These are phyloP conservation scores for Drosera capensis DNA, from an alignment of 148 eudicot genomes.

Conservation along the genomic window DNA sequence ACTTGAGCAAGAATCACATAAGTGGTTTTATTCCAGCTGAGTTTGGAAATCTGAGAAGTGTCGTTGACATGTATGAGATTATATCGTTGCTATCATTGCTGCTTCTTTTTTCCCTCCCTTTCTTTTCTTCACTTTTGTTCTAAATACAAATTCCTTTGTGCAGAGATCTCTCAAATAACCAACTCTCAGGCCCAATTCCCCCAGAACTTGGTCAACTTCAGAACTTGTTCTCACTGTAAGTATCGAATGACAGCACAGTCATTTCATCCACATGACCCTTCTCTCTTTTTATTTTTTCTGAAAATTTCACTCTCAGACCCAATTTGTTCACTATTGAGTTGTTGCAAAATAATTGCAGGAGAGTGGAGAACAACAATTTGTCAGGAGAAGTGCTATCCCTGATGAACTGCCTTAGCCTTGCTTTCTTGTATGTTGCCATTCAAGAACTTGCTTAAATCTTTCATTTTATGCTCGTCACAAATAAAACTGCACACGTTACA, in stretches of 20 bases:
- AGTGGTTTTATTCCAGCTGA: slow-evolving; percentile 68
- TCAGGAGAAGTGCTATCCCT: slow-evolving; percentile 65
- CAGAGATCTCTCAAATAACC: slow-evolving; percentile 82
- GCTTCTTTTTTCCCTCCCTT: neutral
- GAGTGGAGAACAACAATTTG: slow-evolving; percentile 71
- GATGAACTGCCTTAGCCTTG: slow-evolving; percentile 66
- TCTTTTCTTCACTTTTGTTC: neutral
- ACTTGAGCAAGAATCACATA: slow-evolving; percentile 59
- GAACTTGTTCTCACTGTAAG: slow-evolving; percentile 73
- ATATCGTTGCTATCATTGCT: neutral
- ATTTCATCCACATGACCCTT: neutral
- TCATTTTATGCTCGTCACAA: no score
- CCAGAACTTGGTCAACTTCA: slow-evolving; percentile 81
- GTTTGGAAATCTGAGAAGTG: slow-evolving; percentile 85
- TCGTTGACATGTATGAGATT: slow-evolving; percentile 55
- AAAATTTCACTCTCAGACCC: neutral
- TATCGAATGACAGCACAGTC: neutral
- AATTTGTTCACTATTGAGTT: neutral
- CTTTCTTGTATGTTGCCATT: slow-evolving; percentile 39
- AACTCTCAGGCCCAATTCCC: slow-evolving; percentile 65
- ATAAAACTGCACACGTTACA: no score
- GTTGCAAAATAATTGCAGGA: slow-evolving; percentile 30
- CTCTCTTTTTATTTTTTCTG: neutral
- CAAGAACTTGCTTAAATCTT: neutral
- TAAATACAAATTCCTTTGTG: slow-evolving; percentile 4